phyloP scores from a whole-genome alignment of 805 yeast genomes.

The Yamadazyma philogaea region DNA sequence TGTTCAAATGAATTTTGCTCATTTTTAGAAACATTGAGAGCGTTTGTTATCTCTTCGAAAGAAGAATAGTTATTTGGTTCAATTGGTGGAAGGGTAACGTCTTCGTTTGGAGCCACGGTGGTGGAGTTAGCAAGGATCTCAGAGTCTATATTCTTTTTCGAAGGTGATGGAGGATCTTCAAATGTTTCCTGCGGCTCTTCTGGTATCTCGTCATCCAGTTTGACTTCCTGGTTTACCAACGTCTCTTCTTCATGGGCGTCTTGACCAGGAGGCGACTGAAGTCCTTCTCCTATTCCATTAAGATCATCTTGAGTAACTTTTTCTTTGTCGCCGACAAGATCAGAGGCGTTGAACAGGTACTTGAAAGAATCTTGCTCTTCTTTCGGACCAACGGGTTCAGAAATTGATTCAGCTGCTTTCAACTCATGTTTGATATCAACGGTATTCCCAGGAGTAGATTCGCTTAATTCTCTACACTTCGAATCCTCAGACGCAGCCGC shows the following conservation, averaged over 20 bases:
- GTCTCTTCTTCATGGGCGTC: slow-evolving; percentile 8
- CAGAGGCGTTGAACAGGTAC: background rate
- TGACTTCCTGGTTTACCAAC: slow-evolving; percentile 4
- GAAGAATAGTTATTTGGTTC: slow-evolving; percentile 38
- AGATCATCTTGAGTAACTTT: background rate
- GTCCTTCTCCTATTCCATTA: background rate
- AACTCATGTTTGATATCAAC: background rate
- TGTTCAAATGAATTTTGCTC: slow-evolving; percentile 32
- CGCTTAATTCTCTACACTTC: too few species aligned
- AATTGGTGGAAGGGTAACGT: slow-evolving; percentile 36
- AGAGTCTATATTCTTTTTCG: slow-evolving; percentile 11
- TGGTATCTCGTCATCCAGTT: background rate
- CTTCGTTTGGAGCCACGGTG: slow-evolving; percentile 34
- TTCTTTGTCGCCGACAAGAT: background rate
- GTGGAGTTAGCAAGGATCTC: slow-evolving; percentile 44
- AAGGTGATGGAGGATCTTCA: background rate
- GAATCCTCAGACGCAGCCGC: background rate
- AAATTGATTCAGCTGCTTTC: background rate
- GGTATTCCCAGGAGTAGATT: background rate
- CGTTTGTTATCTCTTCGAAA: slow-evolving; percentile 38
- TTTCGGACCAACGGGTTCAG: background rate
- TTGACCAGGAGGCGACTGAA: background rate
- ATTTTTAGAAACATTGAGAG: slow-evolving; percentile 15
- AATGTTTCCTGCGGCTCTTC: background rate
- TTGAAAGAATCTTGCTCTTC: background rate